Percentiles rank a stretch among this genome's conserved stretches.
Evolutionary conservation across 164 flowering plant species (phyloP).

Genomic region (Buxus sempervirens): DNA sequence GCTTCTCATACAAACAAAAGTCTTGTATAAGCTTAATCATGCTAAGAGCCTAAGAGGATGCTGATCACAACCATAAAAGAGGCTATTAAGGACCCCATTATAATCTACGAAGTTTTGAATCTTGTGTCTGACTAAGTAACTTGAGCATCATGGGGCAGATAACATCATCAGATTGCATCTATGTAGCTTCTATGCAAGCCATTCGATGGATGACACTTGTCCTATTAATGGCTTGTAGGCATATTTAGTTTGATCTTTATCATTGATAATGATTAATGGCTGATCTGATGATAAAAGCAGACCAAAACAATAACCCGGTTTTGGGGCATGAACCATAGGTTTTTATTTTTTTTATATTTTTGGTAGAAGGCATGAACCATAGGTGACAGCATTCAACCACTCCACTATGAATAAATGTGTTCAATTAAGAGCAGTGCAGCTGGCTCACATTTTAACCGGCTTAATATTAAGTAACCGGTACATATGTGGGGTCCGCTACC

Average conservation of each 20-base stretch:
- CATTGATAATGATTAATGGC: no score
- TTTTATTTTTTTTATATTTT: no score
- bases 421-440: no score
- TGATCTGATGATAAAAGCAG: no score
- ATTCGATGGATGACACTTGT: no score
- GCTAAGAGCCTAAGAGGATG: no score
- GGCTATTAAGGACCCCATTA: background rate
- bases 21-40: background rate
- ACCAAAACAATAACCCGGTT: conserved; percentile 28
- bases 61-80: conserved; percentile 4
- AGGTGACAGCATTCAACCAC: conserved; percentile 30
- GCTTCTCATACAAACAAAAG: background rate
- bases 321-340: conserved; percentile 30
- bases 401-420: conserved; percentile 24
- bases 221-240: no score
- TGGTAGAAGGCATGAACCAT: conserved; percentile 36
- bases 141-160: background rate
- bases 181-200: no score
- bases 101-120: background rate
- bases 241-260: background rate
- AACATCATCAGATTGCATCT: no score
- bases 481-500: no score
- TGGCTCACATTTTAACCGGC: no score
- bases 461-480: no score
- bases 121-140: background rate